Percentiles rank a stretch among this genome's conserved stretches.
Conservation (phyloP, 164 flowering plant species). For the Litsea cubeba region DNA sequence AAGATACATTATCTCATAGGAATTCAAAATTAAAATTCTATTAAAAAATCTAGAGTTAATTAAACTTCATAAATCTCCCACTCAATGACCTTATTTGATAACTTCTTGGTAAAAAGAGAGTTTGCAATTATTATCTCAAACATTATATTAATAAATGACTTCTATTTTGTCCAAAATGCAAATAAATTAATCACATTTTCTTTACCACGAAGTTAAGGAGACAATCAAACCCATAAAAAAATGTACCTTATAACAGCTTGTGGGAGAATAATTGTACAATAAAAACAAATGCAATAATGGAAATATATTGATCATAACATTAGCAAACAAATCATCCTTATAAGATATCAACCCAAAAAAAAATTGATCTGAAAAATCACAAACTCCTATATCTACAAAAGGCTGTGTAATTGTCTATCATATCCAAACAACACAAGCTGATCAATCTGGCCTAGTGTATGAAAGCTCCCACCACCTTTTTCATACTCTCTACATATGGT, state of each 20-base stretch:
- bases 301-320: background rate
- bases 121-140: too few relatives aligned
- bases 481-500: constrained; percentile 24
- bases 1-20: too few relatives aligned
- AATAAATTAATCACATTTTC: too few relatives aligned
- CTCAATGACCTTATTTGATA: too few relatives aligned
- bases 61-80: too few relatives aligned
- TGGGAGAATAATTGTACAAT: background rate
- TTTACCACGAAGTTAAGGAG: background rate
- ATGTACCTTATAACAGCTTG: background rate
- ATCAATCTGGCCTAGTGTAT: constrained; percentile 9
- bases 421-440: background rate
- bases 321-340: background rate
- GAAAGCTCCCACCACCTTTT: constrained; percentile 41
- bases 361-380: background rate
- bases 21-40: too few relatives aligned
- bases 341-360: background rate
- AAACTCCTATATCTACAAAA: background rate
- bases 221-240: background rate
- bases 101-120: too few relatives aligned
- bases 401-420: background rate
- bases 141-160: too few relatives aligned
- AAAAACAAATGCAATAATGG: background rate
- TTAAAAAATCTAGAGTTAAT: too few relatives aligned
- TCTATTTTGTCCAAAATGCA: too few relatives aligned